Conservation (phyloP, 2,329 filamentous ascomycete species). For the Colletotrichum simmondsii region DNA sequence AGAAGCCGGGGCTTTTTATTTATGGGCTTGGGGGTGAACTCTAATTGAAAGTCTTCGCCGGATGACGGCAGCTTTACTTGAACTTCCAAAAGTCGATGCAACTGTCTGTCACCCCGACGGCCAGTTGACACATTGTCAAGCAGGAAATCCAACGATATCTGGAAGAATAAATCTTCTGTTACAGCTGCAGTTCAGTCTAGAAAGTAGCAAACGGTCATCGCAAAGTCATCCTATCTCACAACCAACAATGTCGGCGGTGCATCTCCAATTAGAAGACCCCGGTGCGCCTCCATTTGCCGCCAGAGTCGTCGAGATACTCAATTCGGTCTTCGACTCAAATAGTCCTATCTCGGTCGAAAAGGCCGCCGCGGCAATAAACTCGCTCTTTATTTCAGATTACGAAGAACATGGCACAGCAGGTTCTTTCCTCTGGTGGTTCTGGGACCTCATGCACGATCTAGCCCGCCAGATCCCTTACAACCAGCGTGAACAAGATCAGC, state of each 20-base stretch:
- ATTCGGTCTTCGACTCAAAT: background rate
- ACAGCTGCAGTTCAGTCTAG: background rate
- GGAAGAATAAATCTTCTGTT: too few species aligned
- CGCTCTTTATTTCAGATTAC: background rate
- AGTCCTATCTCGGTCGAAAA: background rate
- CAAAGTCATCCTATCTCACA: background rate
- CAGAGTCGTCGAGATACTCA: background rate
- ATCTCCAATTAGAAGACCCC: background rate
- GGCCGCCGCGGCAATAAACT: background rate
- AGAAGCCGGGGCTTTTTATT: background rate
- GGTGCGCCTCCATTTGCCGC: background rate
- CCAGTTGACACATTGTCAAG: too few species aligned
- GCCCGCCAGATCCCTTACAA: constrained; percentile 37
- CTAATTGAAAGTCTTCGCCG: background rate
- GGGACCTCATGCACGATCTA: constrained; percentile 38
- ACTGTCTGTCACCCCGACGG: background rate
- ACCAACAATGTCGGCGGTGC: background rate
- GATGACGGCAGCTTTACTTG: background rate
- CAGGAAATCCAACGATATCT: too few species aligned
- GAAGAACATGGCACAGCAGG: background rate
- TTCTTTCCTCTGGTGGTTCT: constrained; percentile 38
- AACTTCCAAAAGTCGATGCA: background rate
- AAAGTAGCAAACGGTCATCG: background rate
- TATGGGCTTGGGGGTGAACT: too few species aligned
- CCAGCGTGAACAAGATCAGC: constrained; percentile 31